Conservation (phyloP, 1,284 basidiomycete genomes). For the Coniophora puteana region DNA sequence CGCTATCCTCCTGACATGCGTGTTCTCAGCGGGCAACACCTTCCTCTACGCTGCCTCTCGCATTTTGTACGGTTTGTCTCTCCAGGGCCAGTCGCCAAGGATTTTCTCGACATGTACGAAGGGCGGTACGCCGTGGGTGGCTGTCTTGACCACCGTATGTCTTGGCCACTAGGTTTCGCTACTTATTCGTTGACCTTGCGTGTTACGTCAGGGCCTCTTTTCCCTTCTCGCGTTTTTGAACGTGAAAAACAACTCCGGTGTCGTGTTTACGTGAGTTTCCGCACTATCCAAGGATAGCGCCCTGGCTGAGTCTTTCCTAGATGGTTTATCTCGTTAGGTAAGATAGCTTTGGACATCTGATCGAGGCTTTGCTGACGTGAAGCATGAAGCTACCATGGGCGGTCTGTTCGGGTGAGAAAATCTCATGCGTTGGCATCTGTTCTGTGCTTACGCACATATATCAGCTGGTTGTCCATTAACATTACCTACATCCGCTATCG, state of each 20-base stretch:
- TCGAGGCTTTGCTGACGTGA: background rate
- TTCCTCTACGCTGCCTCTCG: constrained; percentile 81
- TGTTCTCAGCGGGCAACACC: constrained; percentile 84
- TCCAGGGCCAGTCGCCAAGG: constrained; percentile 71
- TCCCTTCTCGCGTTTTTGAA: constrained; percentile 15
- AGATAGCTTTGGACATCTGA: background rate
- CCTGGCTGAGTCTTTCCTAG: background rate
- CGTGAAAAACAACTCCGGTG: constrained; percentile 7
- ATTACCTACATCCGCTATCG: constrained; percentile 16
- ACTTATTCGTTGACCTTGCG: background rate
- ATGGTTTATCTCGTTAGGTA: background rate
- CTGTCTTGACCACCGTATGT: constrained; percentile 9
- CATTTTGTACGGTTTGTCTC: constrained; percentile 77
- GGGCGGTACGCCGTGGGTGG: constrained; percentile 19
- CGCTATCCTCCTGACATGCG: constrained; percentile 62
- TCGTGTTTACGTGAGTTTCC: constrained; percentile 12
- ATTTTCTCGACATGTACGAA: constrained; percentile 61
- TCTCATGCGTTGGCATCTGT: background rate
- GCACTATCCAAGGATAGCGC: background rate
- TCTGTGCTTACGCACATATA: background rate
- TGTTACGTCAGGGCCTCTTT: constrained; percentile 8
- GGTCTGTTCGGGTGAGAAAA: background rate
- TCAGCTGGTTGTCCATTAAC: constrained; percentile 15
- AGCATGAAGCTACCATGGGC: background rate
- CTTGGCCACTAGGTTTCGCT: background rate